phyloP scores from a whole-genome alignment of 176 grass and related monocot genomes.

The Musa beccarii region DNA sequence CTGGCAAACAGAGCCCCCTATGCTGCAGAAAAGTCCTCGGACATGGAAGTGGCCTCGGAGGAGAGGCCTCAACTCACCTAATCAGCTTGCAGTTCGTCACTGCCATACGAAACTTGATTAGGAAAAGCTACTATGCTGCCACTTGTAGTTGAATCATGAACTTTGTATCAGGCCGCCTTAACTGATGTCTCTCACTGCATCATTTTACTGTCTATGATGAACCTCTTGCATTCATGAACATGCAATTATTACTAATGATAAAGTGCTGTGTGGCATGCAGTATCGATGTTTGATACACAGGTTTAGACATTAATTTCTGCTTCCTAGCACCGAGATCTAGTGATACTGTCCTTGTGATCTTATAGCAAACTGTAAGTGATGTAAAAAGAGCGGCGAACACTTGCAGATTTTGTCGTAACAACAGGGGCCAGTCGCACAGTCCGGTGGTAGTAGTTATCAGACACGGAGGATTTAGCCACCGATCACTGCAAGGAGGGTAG shows the following conservation, averaged over 20 bases:
- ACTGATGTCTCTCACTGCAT: neutral
- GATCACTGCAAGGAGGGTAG: neutral
- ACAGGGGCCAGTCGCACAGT: neutral
- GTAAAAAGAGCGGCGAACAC: too few species aligned
- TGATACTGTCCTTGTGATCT: too few species aligned
- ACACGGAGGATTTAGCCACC: neutral
- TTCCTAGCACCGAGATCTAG: neutral
- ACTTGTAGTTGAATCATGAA: neutral
- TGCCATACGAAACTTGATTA: neutral
- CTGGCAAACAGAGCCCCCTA: constrained; percentile 76
- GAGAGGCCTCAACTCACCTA: neutral
- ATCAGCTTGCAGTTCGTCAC: neutral
- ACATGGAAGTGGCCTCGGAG: constrained; percentile 29
- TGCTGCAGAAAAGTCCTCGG: constrained; percentile 32
- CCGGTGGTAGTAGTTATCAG: neutral
- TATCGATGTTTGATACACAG: neutral
- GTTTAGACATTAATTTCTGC: neutral
- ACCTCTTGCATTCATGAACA: neutral
- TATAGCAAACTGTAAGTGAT: too few species aligned
- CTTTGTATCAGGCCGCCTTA: neutral
- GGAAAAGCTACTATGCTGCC: neutral
- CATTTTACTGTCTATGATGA: neutral
- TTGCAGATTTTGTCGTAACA: neutral
- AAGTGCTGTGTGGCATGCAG: neutral
- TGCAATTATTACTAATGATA: neutral